Evolutionary conservation across 345 rosid genomes (phyloP).

Genomic region (Pugionium cornutum): DNA sequence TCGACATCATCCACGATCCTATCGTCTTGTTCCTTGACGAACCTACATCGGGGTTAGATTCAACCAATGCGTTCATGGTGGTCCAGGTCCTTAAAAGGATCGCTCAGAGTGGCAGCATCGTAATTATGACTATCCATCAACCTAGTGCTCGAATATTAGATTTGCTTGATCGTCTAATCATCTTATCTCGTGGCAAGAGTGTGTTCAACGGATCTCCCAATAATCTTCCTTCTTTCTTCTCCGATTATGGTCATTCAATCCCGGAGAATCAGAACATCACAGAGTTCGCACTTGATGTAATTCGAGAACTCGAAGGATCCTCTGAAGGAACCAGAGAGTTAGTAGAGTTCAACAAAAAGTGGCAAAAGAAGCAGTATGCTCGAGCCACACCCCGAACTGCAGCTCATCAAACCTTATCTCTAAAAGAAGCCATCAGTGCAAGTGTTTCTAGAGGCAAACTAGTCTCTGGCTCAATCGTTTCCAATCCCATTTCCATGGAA

Average conservation of each 20-base stretch:
- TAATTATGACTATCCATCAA: slow-evolving; percentile 87
- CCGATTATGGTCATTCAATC: slow-evolving; percentile 64
- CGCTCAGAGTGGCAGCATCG: slow-evolving; percentile 85
- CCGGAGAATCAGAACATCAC: slow-evolving; percentile 75
- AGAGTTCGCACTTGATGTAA: slow-evolving; percentile 76
- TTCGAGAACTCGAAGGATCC: slow-evolving; percentile 52
- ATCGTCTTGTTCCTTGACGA: slow-evolving; percentile 84
- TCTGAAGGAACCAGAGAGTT: slow-evolving; percentile 52
- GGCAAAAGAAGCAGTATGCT: slow-evolving; percentile 44
- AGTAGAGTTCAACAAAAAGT: slow-evolving; percentile 61
- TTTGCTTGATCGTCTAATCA: slow-evolving; percentile 57
- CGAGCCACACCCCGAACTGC: slow-evolving; percentile 20
- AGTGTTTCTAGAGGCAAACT: slow-evolving; percentile 42
- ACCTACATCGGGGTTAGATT: slow-evolving; percentile 92
- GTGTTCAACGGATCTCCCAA: slow-evolving; percentile 63
- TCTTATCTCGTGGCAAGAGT: slow-evolving; percentile 58
- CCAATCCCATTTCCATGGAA: slow-evolving; percentile 30
- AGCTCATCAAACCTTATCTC: slow-evolving; percentile 19
- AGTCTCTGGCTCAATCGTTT: slow-evolving; percentile 41
- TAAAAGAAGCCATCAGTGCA: slow-evolving; percentile 36
- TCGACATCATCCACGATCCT: slow-evolving; percentile 84
- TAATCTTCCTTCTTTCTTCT: slow-evolving; percentile 51
- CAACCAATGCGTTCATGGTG: slow-evolving; percentile 91
- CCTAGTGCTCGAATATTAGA: slow-evolving; percentile 70
- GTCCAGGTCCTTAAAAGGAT: slow-evolving; percentile 83